phyloP scores from a whole-genome alignment of 1,284 basidiomycete species.

The Leccinum pachyderme region DNA sequence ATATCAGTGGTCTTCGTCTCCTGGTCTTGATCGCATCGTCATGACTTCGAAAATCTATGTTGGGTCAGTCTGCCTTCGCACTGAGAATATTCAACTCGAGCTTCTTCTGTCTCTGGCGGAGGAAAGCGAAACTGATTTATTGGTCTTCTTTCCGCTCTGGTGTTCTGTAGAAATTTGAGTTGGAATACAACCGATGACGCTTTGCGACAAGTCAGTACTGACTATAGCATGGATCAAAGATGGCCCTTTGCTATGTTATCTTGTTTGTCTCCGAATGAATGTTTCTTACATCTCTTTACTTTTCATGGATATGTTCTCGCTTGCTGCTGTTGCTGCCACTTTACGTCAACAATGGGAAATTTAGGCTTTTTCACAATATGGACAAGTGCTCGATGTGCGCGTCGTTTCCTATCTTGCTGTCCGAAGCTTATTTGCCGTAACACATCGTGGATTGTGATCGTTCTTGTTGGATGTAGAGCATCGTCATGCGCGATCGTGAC shows the following conservation, averaged over 20 bases:
- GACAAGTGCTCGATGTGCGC: constrained; percentile 77
- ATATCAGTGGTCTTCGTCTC: constrained; percentile 33
- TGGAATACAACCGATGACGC: constrained; percentile 94
- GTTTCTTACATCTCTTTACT: constrained; percentile 30
- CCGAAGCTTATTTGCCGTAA: constrained; percentile 23
- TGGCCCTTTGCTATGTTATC: constrained; percentile 38
- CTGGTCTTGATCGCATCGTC: constrained; percentile 37
- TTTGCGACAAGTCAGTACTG: constrained; percentile 77
- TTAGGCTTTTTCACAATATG: constrained; percentile 72
- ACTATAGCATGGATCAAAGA: constrained; percentile 36
- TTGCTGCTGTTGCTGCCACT: constrained; percentile 33
- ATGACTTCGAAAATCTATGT: constrained; percentile 82
- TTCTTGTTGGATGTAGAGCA: constrained; percentile 53
- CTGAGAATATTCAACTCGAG: constrained; percentile 37
- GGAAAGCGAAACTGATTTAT: constrained; percentile 52
- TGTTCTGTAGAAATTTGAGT: constrained; percentile 76
- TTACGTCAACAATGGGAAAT: constrained; percentile 31
- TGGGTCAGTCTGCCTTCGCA: constrained; percentile 69
- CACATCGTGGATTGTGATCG: constrained; percentile 6
- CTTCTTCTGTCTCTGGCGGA: constrained; percentile 43
- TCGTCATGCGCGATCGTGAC: constrained; percentile 98
- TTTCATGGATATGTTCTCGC: constrained; percentile 34
- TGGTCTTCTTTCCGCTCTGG: constrained; percentile 34
- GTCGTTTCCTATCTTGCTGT: constrained; percentile 38
- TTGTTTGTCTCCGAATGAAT: constrained; percentile 27